Evolutionary conservation across 306 rosid genomes (phyloP).

Genomic region (Citrullus colocynthis): DNA sequence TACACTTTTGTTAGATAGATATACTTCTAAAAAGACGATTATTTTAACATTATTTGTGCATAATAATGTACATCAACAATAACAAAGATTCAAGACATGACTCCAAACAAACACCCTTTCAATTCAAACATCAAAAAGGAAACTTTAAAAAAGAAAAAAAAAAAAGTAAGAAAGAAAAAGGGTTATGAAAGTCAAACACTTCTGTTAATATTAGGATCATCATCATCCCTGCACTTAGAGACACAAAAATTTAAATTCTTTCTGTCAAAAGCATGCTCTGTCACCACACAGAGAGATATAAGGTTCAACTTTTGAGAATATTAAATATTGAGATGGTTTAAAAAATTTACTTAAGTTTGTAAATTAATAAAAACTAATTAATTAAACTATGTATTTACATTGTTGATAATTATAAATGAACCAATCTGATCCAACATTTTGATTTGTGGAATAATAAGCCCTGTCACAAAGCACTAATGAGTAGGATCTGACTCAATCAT

Average conservation of each 20-base stretch:
- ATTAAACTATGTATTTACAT: background rate
- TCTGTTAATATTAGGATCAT: background rate
- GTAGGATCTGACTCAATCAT: constrained; percentile 7
- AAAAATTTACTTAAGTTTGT: background rate
- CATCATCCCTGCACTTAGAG: background rate
- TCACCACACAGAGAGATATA: background rate
- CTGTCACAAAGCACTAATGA: constrained; percentile 3
- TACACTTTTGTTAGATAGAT: background rate
- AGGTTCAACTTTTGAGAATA: background rate
- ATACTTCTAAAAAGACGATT: background rate
- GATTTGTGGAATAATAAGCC: background rate
- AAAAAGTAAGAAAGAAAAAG: background rate
- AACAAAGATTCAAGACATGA: background rate
- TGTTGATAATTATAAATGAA: background rate
- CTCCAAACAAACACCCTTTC: background rate
- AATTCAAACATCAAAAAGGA: background rate
- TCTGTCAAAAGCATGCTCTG: background rate
- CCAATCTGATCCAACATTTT: constrained; percentile 4
- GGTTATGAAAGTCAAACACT: background rate
- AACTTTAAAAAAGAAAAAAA: background rate
- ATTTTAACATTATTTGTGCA: background rate
- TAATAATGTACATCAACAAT: background rate
- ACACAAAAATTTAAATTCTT: background rate
- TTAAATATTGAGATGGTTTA: background rate
- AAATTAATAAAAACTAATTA: background rate